Evolutionary conservation across 2,329 filamentous ascomycete species (phyloP).

Genomic region (Whalleya microplaca): DNA sequence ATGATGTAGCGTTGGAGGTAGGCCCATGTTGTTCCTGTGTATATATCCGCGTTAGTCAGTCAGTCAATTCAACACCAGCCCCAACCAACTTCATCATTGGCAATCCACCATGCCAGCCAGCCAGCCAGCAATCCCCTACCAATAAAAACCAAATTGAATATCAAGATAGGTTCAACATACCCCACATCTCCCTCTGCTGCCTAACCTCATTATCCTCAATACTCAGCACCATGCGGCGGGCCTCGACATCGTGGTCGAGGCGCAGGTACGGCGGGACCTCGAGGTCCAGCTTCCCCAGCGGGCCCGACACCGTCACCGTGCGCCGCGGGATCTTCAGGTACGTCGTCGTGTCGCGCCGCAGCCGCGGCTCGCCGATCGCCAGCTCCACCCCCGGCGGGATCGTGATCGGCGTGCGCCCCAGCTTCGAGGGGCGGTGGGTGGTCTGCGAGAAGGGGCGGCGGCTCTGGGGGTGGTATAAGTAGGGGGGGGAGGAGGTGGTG

Average conservation of each 20-base stretch:
- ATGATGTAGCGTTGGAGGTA: slow-evolving; percentile 90
- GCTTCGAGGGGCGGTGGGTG: slow-evolving; percentile 71
- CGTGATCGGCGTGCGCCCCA: slow-evolving; percentile 79
- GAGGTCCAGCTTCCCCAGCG: slow-evolving; percentile 77
- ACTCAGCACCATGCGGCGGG: slow-evolving; percentile 67
- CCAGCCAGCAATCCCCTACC: too few relatives aligned
- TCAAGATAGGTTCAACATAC: slow-evolving; percentile 47
- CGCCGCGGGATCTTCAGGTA: slow-evolving; percentile 66
- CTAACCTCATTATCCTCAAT: slow-evolving; percentile 70
- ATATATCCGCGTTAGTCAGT: neutral
- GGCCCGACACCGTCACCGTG: slow-evolving; percentile 77
- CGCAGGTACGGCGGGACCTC: slow-evolving; percentile 79
- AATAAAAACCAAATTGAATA: neutral
- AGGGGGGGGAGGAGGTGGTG: too few relatives aligned
- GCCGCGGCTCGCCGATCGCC: slow-evolving; percentile 64
- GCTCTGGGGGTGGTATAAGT: neutral
- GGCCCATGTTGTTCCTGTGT: slow-evolving; percentile 80
- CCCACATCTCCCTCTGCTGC: slow-evolving; percentile 95
- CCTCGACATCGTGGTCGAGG: slow-evolving; percentile 67
- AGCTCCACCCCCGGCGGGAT: slow-evolving; percentile 85
- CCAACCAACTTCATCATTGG: too few relatives aligned
- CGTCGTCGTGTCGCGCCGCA: slow-evolving; percentile 58
- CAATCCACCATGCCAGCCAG: too few relatives aligned
- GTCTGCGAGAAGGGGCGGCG: slow-evolving; percentile 73
- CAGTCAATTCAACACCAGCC: too few relatives aligned